Evolutionary conservation across 2,329 filamentous ascomycete genomes (phyloP).

Genomic region (Blastomyces silverae): DNA sequence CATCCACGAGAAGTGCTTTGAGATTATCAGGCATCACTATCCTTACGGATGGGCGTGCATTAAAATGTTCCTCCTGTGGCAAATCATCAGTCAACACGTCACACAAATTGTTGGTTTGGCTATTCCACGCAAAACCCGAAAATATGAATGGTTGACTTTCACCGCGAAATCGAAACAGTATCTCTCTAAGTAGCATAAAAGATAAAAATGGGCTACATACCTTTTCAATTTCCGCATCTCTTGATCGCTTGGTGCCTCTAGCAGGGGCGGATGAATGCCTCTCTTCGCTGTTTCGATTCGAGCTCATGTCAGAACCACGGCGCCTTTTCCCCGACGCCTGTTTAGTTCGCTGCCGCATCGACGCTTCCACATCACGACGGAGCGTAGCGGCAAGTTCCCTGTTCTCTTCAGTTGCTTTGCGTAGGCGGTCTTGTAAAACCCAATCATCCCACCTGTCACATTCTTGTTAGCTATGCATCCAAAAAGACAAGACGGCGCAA

Average conservation of each 20-base stretch:
- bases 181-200: background rate
- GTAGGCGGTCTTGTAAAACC: slow-evolving; percentile 87
- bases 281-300: slow-evolving; percentile 42
- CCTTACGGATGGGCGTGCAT: slow-evolving; percentile 75
- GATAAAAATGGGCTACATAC: slow-evolving; percentile 24
- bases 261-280: slow-evolving; percentile 40
- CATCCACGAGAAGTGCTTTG: slow-evolving; percentile 88
- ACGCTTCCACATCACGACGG: slow-evolving; percentile 38
- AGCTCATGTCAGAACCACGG: slow-evolving; percentile 38
- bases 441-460: slow-evolving; percentile 83
- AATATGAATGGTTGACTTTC: background rate
- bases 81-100: slow-evolving; percentile 11
- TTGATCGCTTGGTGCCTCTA: slow-evolving; percentile 40
- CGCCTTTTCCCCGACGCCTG: slow-evolving; percentile 37
- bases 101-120: background rate
- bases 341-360: slow-evolving; percentile 31
- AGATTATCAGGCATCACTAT: slow-evolving; percentile 80
- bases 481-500: slow-evolving; percentile 3
- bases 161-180: slow-evolving; percentile 1
- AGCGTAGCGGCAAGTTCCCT: slow-evolving; percentile 66
- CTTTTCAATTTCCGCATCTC: slow-evolving; percentile 46
- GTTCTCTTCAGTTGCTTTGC: slow-evolving; percentile 93
- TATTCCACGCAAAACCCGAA: background rate
- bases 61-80: slow-evolving; percentile 76
- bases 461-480: background rate